phyloP scores from a whole-genome alignment of 2,329 filamentous ascomycete species.

The Aspergillus ochraceus region DNA sequence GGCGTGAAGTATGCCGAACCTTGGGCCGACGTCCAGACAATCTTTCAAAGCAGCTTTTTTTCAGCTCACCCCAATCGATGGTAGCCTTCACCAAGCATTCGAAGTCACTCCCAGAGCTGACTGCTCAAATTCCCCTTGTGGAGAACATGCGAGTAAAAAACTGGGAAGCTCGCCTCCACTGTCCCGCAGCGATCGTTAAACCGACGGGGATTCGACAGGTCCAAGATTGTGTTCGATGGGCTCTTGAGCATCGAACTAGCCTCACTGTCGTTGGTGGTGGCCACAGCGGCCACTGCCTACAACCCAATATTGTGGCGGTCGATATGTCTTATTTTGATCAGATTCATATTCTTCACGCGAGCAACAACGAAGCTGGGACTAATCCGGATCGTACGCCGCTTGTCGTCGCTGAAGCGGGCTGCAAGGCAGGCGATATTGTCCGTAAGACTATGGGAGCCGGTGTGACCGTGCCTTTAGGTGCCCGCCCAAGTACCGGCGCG shows the following conservation, averaged over 20 bases:
- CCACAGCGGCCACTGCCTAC: slow-evolving; percentile 61
- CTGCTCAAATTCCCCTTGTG: too few species aligned
- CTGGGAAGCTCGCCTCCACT: too few species aligned
- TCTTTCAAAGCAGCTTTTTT: too few species aligned
- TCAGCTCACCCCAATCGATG: too few species aligned
- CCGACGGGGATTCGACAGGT: too few species aligned
- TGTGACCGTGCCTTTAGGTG: slow-evolving; percentile 57
- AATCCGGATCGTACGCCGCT: slow-evolving; percentile 29
- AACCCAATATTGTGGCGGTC: slow-evolving; percentile 54
- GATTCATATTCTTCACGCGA: too few species aligned
- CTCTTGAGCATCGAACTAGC: slow-evolving; percentile 45
- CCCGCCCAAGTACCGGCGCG: slow-evolving; percentile 63
- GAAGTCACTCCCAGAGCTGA: too few species aligned
- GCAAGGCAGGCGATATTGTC: slow-evolving; percentile 50
- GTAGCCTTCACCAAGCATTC: too few species aligned
- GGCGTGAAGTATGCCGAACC: too few species aligned
- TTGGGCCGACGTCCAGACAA: too few species aligned
- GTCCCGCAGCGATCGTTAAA: too few species aligned
- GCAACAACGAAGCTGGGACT: background rate
- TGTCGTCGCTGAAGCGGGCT: slow-evolving; percentile 57
- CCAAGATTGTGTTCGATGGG: slow-evolving; percentile 44
- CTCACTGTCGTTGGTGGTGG: slow-evolving; percentile 59
- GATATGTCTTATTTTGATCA: slow-evolving; percentile 59
- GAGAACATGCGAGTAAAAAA: too few species aligned
- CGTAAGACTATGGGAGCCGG: slow-evolving; percentile 45